Percentiles rank a stretch among this genome's conserved stretches.
phyloP scores from a whole-genome alignment of 768 basidiomycete genomes.

The Kwoniella dendrophila region DNA sequence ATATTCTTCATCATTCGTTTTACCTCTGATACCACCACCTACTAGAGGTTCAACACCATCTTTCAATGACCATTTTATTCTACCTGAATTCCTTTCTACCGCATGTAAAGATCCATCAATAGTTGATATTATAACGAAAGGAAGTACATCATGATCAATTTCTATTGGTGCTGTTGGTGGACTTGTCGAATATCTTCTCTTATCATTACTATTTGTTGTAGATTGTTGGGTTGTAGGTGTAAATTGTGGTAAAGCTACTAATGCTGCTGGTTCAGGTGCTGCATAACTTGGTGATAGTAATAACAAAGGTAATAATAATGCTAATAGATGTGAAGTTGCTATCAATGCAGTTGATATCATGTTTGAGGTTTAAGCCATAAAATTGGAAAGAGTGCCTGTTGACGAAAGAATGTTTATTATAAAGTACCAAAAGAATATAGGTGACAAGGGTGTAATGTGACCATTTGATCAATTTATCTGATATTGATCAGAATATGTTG shows the following conservation, averaged over 20 bases:
- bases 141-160: slow-evolving; percentile 67
- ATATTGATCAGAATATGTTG: neutral
- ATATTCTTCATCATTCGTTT: slow-evolving; percentile 68
- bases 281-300: slow-evolving; percentile 22
- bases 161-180: slow-evolving; percentile 25
- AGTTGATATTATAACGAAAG: slow-evolving; percentile 85
- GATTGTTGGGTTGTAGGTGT: slow-evolving; percentile 11
- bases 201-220: neutral
- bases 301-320: slow-evolving; percentile 31
- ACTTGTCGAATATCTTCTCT: slow-evolving; percentile 7
- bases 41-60: slow-evolving; percentile 55
- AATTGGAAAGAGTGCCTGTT: neutral
- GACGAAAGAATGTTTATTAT: neutral
- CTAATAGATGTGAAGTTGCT: slow-evolving; percentile 28
- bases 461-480: slow-evolving; percentile 12
- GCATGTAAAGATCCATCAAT: slow-evolving; percentile 96
- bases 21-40: slow-evolving; percentile 30
- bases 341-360: slow-evolving; percentile 17
- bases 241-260: slow-evolving; percentile 37
- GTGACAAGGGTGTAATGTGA: slow-evolving; percentile 1
- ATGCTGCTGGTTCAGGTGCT: slow-evolving; percentile 40
- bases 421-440: neutral
- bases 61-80: slow-evolving; percentile 84
- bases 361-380: neutral
- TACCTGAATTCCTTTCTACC: slow-evolving; percentile 80